Evolutionary conservation across 352 stramenopile species (phyloP).

Genomic region (Globisporangium spiculum): DNA sequence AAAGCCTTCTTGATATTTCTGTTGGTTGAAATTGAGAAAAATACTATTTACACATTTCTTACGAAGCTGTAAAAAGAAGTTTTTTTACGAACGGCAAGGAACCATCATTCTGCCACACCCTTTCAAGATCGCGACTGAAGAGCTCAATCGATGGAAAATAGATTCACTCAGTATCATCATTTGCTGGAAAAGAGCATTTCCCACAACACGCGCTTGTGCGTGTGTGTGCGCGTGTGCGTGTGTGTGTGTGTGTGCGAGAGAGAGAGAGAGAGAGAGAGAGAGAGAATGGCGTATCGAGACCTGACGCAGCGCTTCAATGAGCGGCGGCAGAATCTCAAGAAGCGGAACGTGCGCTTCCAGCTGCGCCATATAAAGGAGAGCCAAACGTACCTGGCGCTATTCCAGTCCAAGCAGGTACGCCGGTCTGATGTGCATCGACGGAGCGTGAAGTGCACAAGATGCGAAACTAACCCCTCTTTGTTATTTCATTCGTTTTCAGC

Average conservation of each 20-base stretch:
- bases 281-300: constrained; percentile 58
- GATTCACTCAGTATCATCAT: neutral
- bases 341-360: constrained; percentile 56
- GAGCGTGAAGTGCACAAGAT: too few relatives aligned
- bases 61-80: neutral
- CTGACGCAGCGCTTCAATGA: constrained; percentile 46
- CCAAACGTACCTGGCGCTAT: constrained; percentile 41
- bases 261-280: too few relatives aligned
- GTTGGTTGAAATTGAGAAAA: neutral
- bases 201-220: neutral
- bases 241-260: neutral
- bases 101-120: constrained; percentile 21
- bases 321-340: constrained; percentile 44
- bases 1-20: neutral
- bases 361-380: constrained; percentile 44
- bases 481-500: constrained; percentile 15
- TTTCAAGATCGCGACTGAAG: constrained; percentile 41
- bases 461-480: too few relatives aligned
- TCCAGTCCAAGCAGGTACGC: constrained; percentile 51
- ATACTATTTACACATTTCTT: constrained; percentile 2
- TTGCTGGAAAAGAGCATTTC: neutral
- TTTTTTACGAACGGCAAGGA: constrained; percentile 3
- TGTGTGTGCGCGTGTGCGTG: neutral
- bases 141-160: neutral
- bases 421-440: neutral